Evolutionary conservation across 2,329 filamentous ascomycete genomes (phyloP), one percentile per base, ranked within the genome.

Genomic region (Exophiala bonariae): DNA sequence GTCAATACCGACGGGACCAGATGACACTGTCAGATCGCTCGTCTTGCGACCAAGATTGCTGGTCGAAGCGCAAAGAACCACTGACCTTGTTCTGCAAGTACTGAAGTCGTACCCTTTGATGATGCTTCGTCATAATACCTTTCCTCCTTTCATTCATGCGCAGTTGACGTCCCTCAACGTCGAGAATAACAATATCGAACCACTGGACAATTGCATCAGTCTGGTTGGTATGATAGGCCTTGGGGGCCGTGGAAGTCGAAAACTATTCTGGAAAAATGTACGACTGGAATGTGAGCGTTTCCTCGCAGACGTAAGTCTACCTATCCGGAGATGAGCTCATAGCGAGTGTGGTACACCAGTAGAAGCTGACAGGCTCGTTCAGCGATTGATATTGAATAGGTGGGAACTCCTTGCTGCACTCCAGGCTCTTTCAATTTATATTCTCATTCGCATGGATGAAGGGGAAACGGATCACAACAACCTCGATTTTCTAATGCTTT

Each of bases 191-290:
- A 32, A 63, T 3, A 60, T 67, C 56, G 69, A 72, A 50, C 60
- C 69, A 30, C 52, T 74, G 6, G 59, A 47, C 4, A 73, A 70
- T 40, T 74, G 71, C 48, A 63, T 71, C n/a, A 69, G 61, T 46
- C 51, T 74, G 30, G 50, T 72, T 19, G 62, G 66, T 41, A 72
- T 74, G 69, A 61, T 71, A 17, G 62, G 60, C 7, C 59, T 58
- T 31, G 57, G 58, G 3, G 43, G 61, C 2, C 59, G 57, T 35
- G 66, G 65, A 0, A 68, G 62, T 55, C 63, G 65, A 42, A 72
- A 66, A 43, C 46, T 74, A 17, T 72, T 74, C 44, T 75, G 72
- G 71, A 68, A 62, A 41, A 74, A 73, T 54, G 69, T 75, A 17
- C 53, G 59, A 18, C 35, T 63, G 18, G 72, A 76, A 52, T 75